Conservation (phyloP, 2,329 filamentous ascomycete species). For the Claviceps sp. region DNA sequence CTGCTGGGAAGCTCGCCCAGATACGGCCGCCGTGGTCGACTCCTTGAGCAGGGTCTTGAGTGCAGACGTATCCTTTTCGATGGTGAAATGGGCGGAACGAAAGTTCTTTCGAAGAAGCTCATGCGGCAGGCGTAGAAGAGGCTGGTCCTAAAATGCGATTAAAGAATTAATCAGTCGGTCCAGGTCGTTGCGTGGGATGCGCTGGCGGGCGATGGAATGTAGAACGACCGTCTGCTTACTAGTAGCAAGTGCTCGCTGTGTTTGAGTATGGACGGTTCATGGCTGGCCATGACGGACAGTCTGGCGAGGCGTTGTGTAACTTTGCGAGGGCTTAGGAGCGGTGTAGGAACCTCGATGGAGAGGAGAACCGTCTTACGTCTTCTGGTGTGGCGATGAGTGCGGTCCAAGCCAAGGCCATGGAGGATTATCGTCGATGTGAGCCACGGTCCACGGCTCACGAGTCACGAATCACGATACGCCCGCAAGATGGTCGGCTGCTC, state of each 20-base stretch:
- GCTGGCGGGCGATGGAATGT: not conserved
- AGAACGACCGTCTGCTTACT: slow-evolving; percentile 26
- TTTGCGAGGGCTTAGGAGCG: too few species aligned
- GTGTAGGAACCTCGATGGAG: too few species aligned
- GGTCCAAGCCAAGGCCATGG: too few species aligned
- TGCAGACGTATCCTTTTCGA: slow-evolving; percentile 56
- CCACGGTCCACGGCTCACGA: too few species aligned
- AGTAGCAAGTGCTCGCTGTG: slow-evolving; percentile 65
- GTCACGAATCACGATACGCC: too few species aligned
- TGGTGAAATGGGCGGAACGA: slow-evolving; percentile 64
- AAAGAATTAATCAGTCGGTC: not conserved
- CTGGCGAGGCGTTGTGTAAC: not conserved
- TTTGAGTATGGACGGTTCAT: slow-evolving; percentile 53
- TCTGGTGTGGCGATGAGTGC: too few species aligned
- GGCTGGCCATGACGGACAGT: slow-evolving; percentile 38
- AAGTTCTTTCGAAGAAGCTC: slow-evolving; percentile 92
- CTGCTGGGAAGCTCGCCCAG: slow-evolving; percentile 46
- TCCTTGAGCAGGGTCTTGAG: slow-evolving; percentile 49
- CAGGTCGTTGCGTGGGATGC: not conserved
- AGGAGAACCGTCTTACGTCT: too few species aligned
- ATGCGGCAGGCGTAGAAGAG: slow-evolving; percentile 80
- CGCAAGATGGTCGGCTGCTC: not conserved
- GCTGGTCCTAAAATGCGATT: slow-evolving; percentile 57
- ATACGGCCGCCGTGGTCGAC: slow-evolving; percentile 52
- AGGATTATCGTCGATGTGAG: too few species aligned